Evolutionary conservation across 192 early-diverging fungal species (phyloP).

Genomic region (Coemansia sp.): DNA sequence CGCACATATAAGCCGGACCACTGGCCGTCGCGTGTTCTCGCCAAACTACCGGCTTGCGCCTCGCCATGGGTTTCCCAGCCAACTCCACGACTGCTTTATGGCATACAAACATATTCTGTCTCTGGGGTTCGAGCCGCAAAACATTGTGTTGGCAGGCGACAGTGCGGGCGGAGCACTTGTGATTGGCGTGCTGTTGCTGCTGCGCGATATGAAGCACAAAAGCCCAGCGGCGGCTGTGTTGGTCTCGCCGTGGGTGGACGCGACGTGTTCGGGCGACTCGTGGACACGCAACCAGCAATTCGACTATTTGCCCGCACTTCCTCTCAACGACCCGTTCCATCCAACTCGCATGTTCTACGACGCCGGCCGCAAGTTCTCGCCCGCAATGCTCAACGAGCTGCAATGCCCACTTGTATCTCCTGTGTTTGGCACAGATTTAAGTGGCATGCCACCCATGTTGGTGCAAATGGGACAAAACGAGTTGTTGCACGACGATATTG

Average conservation of each 20-base stretch:
- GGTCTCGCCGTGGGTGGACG: conserved; percentile 50
- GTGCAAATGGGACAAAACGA: conserved; percentile 46
- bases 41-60: conserved; percentile 49
- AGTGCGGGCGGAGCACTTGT: conserved; percentile 49
- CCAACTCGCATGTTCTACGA: conserved; percentile 48
- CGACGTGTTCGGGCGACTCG: conserved; percentile 35
- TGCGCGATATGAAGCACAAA: conserved; percentile 24
- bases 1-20: conserved; percentile 25
- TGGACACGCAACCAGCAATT: conserved; percentile 25
- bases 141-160: conserved; percentile 44
- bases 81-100: conserved; percentile 76
- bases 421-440: conserved; percentile 27
- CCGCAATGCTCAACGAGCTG: conserved; percentile 30
- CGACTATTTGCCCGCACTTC: conserved; percentile 35
- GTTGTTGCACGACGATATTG: conserved; percentile 44
- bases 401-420: conserved; percentile 47
- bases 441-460: conserved; percentile 41
- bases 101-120: conserved; percentile 69
- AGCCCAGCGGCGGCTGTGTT: conserved; percentile 18
- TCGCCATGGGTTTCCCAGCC: conserved; percentile 49
- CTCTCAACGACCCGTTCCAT: conserved; percentile 35
- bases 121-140: conserved; percentile 36
- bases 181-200: conserved; percentile 20
- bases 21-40: conserved; percentile 42
- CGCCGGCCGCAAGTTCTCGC: conserved; percentile 18